Conservation (phyloP, 768 basidiomycete species). For the Agaricus sinodeliciosus region DNA sequence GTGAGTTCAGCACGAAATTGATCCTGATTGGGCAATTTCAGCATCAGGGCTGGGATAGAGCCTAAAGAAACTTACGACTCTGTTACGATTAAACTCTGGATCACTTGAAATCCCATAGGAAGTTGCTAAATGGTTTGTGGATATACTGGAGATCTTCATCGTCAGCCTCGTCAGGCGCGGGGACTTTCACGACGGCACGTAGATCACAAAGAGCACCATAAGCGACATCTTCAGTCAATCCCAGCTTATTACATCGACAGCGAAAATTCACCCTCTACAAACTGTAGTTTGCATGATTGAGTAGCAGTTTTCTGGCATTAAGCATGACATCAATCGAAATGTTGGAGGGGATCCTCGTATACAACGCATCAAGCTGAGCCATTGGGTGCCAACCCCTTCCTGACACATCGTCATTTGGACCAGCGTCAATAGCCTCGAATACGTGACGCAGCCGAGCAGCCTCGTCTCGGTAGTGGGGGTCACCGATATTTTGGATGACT, state of each 20-base stretch:
- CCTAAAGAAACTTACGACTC: neutral
- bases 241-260: neutral
- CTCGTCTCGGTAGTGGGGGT: neutral
- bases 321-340: neutral
- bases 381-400: neutral
- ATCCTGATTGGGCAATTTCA: neutral
- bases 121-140: neutral
- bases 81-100: too few species aligned
- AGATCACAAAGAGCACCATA: neutral
- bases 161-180: neutral
- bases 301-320: neutral
- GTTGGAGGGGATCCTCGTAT: neutral
- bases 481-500: neutral
- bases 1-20: neutral
- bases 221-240: neutral
- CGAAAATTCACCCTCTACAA: neutral
- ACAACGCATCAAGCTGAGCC: slow-evolving; percentile 7
- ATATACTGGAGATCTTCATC: neutral
- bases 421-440: neutral
- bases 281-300: neutral
- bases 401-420: too few species aligned
- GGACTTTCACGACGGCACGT: neutral
- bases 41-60: neutral
- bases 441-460: neutral
- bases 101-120: neutral